These are phyloP conservation scores for Cyberlindnera bimundalis DNA, from an alignment of 805 yeast genomes.

Conservation along the genomic window DNA sequence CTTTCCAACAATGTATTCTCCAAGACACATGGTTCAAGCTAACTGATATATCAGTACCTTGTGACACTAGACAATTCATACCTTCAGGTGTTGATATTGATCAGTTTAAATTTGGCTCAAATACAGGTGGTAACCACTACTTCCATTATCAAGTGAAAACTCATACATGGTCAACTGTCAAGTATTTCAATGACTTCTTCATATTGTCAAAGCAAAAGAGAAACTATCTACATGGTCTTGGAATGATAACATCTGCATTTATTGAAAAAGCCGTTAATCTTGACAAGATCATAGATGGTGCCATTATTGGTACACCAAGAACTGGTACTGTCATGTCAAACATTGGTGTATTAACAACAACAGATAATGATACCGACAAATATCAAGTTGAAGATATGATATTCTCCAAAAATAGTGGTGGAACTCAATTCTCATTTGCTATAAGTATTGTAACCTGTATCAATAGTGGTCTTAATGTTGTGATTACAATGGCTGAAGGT, in stretches of 20 bases:
- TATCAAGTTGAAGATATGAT: constrained; percentile 15
- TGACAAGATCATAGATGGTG: constrained; percentile 14
- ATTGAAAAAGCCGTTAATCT: constrained; percentile 11
- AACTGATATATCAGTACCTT: constrained; percentile 20
- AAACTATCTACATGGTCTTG: constrained; percentile 18
- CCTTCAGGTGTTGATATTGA: constrained; percentile 9
- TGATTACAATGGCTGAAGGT: constrained; percentile 16
- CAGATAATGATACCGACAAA: not conserved
- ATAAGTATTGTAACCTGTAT: constrained; percentile 10
- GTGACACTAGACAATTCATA: constrained; percentile 20
- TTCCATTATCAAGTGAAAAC: constrained; percentile 9
- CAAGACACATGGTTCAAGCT: constrained; percentile 6
- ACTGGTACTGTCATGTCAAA: constrained; percentile 21
- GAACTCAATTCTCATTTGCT: constrained; percentile 14
- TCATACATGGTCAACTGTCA: constrained; percentile 7
- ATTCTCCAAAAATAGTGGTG: constrained; percentile 17
- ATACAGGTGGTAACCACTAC: constrained; percentile 21
- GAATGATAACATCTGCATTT: constrained; percentile 15
- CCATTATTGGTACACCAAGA: constrained; percentile 12
- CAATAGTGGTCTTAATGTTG: constrained; percentile 17
- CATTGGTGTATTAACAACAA: constrained; percentile 14
- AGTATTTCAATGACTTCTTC: constrained; percentile 11
- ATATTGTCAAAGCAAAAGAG: constrained; percentile 2
- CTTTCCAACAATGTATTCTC: constrained; percentile 8
- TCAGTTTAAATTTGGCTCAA: constrained; percentile 19